Conservation (phyloP, 225 moss, liverwort and hornwort genomes). For the Pleurozium schreberi region DNA sequence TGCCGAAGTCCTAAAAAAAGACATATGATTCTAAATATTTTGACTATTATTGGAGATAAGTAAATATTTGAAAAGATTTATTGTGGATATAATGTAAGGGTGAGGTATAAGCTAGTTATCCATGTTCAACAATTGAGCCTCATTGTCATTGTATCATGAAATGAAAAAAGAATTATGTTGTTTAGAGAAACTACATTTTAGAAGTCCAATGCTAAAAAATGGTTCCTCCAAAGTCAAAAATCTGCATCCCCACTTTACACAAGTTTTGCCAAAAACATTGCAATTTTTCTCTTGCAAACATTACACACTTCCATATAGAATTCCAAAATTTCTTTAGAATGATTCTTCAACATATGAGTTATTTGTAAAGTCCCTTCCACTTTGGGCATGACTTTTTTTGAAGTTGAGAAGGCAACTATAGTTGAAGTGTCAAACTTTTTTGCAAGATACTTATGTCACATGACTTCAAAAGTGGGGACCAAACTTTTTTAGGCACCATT, state of each 20-base stretch:
- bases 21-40: fast-evolving
- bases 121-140: neutral
- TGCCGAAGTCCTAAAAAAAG: neutral
- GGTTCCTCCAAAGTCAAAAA: fast-evolving
- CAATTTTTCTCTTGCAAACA: neutral
- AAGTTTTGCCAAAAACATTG: neutral
- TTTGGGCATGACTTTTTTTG: too few species aligned
- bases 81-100: neutral
- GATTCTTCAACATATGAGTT: too few species aligned
- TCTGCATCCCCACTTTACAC: fast-evolving
- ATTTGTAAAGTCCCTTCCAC: too few species aligned
- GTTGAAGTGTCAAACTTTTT: too few species aligned
- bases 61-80: neutral
- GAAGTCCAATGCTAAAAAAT: too few species aligned
- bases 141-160: neutral
- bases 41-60: fast-evolving
- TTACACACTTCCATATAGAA: neutral
- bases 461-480: too few species aligned
- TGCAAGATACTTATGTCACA: too few species aligned
- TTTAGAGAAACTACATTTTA: neutral
- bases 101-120: neutral
- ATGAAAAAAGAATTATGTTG: neutral
- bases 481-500: too few species aligned
- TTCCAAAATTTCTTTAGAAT: neutral
- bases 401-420: too few species aligned